Conservation (phyloP, 23 red algal genomes). For the Agarophyton chilense region DNA sequence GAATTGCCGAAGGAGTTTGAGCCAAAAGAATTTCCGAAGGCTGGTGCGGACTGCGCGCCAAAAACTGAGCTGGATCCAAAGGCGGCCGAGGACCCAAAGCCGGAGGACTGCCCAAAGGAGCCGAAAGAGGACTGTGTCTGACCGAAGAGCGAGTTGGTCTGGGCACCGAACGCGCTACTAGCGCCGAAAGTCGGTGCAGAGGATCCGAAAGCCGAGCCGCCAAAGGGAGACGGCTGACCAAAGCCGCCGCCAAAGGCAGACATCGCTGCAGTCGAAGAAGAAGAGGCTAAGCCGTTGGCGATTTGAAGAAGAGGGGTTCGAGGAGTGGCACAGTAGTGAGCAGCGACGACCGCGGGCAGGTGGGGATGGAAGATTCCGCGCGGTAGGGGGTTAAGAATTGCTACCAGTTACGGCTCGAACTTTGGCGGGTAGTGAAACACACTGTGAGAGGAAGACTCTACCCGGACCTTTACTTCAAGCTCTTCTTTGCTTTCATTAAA, state of each 20-base stretch:
- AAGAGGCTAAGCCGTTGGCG: background rate
- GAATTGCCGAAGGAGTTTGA: constrained; percentile 35
- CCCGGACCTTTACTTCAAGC: too few relatives aligned
- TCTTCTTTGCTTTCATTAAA: too few relatives aligned
- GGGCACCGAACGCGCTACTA: constrained; percentile 35
- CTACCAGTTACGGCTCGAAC: too few relatives aligned
- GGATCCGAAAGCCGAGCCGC: constrained; percentile 46
- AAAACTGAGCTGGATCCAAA: constrained; percentile 50
- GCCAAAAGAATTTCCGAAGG: constrained; percentile 39
- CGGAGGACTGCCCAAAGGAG: constrained; percentile 58
- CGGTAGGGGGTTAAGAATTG: too few relatives aligned
- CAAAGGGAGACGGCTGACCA: constrained; percentile 39
- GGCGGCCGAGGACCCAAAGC: constrained; percentile 50
- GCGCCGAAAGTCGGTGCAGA: constrained; percentile 6
- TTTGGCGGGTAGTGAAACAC: too few relatives aligned
- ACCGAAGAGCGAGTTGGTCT: constrained; percentile 44
- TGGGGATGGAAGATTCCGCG: background rate
- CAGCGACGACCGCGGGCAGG: background rate
- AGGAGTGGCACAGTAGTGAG: background rate
- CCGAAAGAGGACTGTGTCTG: constrained; percentile 40
- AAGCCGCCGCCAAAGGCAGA: constrained; percentile 55
- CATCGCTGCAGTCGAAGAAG: background rate
- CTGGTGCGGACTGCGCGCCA: constrained; percentile 32
- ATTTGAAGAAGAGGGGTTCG: background rate
- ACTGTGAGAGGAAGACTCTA: too few relatives aligned